These are phyloP conservation scores for Suillus clintonianus DNA, from an alignment of 768 basidiomycete genomes.

Conservation along the genomic window DNA sequence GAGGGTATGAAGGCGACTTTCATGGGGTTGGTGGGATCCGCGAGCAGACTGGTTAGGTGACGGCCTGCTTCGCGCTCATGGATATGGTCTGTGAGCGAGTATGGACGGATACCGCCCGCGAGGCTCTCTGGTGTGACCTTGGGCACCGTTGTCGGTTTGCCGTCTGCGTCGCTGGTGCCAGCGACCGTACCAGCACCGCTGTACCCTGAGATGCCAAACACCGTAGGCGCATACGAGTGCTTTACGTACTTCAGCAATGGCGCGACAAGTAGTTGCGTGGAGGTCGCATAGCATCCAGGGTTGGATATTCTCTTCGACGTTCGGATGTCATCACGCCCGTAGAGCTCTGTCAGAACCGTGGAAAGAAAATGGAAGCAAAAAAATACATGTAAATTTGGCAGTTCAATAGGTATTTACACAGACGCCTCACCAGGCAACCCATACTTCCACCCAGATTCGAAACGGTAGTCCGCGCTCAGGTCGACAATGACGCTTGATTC, in stretches of 20 bases:
- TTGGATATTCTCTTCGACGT: constrained; percentile 87
- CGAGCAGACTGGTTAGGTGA: constrained; percentile 72
- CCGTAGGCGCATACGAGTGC: constrained; percentile 63
- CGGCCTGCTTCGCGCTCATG: constrained; percentile 94
- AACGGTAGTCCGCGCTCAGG: constrained; percentile 92
- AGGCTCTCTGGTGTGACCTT: constrained; percentile 83
- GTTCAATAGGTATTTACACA: constrained; percentile 40
- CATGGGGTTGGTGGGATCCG: constrained; percentile 33
- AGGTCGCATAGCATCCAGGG: constrained; percentile 97
- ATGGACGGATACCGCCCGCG: constrained; percentile 75
- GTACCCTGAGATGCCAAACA: constrained; percentile 93
- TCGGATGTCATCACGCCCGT: constrained; percentile 70
- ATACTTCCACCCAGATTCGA: constrained; percentile 95
- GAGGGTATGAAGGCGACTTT: constrained; percentile 84
- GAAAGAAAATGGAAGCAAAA: constrained; percentile 23
- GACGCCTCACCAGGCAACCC: constrained; percentile 94
- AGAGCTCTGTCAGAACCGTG: constrained; percentile 65
- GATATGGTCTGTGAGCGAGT: constrained; percentile 94
- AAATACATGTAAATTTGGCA: constrained; percentile 38
- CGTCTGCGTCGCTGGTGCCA: constrained; percentile 61
- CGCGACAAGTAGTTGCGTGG: constrained; percentile 87
- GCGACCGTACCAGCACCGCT: constrained; percentile 92
- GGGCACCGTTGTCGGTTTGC: constrained; percentile 72
- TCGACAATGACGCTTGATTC: constrained; percentile 84
- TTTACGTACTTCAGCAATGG: constrained; percentile 79